phyloP scores from a whole-genome alignment of 2,329 filamentous ascomycete species.

The Plenodomus biglobosus region DNA sequence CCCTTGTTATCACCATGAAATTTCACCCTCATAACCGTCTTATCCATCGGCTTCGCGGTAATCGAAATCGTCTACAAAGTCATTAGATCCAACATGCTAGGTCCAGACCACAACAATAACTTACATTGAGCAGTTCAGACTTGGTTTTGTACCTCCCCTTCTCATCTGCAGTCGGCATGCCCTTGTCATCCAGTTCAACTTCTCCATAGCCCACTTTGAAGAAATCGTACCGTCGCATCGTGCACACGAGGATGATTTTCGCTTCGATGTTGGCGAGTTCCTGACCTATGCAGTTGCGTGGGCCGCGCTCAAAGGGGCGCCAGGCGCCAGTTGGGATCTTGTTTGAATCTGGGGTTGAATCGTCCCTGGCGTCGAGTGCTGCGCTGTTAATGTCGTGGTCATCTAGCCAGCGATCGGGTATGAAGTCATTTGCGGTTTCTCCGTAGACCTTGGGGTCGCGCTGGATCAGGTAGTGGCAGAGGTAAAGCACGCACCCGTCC shows the following conservation, averaged over 20 bases:
- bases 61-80: conserved; percentile 33
- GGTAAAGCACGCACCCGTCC: conserved; percentile 50
- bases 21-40: conserved; percentile 34
- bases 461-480: conserved; percentile 47
- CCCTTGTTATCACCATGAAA: not conserved
- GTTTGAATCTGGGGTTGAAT: conserved; percentile 9
- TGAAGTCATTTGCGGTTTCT: conserved; percentile 33
- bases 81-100: not conserved
- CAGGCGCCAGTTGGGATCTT: conserved; percentile 50
- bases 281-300: conserved; percentile 61
- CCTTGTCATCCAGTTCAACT: conserved; percentile 26
- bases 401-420: conserved; percentile 46
- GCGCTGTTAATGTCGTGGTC: conserved; percentile 26
- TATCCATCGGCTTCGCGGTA: conserved; percentile 37
- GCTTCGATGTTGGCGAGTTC: conserved; percentile 58
- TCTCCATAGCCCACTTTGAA: conserved; percentile 40
- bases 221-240: conserved; percentile 38
- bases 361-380: conserved; percentile 14
- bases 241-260: conserved; percentile 53
- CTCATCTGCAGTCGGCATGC: conserved; percentile 25
- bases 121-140: conserved; percentile 39
- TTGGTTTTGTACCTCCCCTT: conserved; percentile 35
- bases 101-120: conserved; percentile 4
- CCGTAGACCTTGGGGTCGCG: conserved; percentile 39
- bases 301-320: conserved; percentile 59